Percentiles rank a stretch among this genome's conserved stretches.
These are phyloP conservation scores for Aureobasidium sp. DNA, from an alignment of 2,329 filamentous ascomycete genomes.

Conservation along the genomic window DNA sequence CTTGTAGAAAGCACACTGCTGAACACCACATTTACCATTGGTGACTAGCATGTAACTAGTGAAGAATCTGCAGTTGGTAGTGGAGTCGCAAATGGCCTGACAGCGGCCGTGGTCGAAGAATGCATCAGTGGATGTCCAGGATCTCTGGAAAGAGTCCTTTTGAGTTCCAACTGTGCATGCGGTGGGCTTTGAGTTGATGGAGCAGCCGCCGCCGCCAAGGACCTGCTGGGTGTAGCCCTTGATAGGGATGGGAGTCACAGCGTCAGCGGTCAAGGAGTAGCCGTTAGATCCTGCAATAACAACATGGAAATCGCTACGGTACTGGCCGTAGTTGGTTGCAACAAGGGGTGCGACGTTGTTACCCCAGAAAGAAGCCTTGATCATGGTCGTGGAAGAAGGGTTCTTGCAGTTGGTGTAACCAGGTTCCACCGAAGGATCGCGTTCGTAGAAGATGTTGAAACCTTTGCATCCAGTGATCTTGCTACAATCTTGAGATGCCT, in stretches of 20 bases:
- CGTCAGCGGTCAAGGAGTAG: conserved; percentile 24
- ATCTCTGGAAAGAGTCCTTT: neutral
- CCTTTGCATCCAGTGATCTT: conserved; percentile 30
- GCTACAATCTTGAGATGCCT: conserved; percentile 35
- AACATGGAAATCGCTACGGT: conserved; percentile 39
- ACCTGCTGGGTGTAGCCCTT: neutral
- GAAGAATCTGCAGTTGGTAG: conserved; percentile 30
- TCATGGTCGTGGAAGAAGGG: conserved; percentile 36
- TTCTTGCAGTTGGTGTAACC: conserved; percentile 39
- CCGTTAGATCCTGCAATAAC: conserved; percentile 50
- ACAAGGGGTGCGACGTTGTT: conserved; percentile 28
- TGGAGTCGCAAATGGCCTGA: conserved; percentile 7
- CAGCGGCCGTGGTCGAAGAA: conserved; percentile 20
- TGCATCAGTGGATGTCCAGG: conserved; percentile 15
- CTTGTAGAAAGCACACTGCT: conserved; percentile 40
- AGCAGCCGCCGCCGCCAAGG: neutral
- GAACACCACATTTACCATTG: conserved; percentile 36
- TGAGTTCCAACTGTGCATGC: too few relatives aligned
- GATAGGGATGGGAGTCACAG: too few relatives aligned
- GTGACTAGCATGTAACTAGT: conserved; percentile 38
- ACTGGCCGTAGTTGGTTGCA: conserved; percentile 40
- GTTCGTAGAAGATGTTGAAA: conserved; percentile 42
- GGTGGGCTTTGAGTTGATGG: neutral
- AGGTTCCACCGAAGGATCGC: conserved; percentile 33
- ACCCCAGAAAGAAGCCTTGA: conserved; percentile 42